phyloP scores from a whole-genome alignment of 192 early-diverging fungal species.

The Coemansia erecta region DNA sequence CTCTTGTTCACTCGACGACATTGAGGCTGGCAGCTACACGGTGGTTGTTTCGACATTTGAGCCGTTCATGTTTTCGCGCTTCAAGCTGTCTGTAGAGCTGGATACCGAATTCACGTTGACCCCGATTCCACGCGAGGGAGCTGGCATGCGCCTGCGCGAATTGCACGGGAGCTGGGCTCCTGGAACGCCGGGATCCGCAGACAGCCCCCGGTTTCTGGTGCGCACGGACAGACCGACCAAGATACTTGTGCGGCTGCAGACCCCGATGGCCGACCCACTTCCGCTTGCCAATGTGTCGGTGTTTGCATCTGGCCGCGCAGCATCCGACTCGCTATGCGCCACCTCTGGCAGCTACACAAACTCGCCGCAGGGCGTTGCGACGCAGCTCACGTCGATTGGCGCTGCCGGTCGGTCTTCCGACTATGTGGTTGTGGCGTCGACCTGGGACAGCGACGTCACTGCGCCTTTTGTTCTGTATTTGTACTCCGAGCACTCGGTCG shows the following conservation, averaged over 20 bases:
- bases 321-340: conserved; percentile 17
- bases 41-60: conserved; percentile 78
- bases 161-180: conserved; percentile 54
- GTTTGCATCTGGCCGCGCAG: conserved; percentile 52
- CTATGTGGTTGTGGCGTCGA: conserved; percentile 40
- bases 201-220: conserved; percentile 70
- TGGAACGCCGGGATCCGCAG: conserved; percentile 55
- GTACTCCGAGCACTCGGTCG: conserved; percentile 37
- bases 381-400: conserved; percentile 23
- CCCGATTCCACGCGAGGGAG: conserved; percentile 72
- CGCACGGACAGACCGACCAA: conserved; percentile 57
- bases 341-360: conserved; percentile 51
- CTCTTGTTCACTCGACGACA: conserved; percentile 60
- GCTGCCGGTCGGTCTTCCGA: conserved; percentile 17
- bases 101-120: conserved; percentile 53
- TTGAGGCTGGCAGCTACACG: conserved; percentile 71
- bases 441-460: conserved; percentile 33
- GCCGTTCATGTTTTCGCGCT: conserved; percentile 65
- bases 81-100: conserved; percentile 63
- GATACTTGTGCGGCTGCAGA: conserved; percentile 68
- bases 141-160: conserved; percentile 61
- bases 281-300: conserved; percentile 71
- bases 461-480: conserved; percentile 48
- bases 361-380: conserved; percentile 47
- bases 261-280: conserved; percentile 59